Base-by-base conservation (phyloP, 805 yeast species). In the Pichia manshurica region DNA sequence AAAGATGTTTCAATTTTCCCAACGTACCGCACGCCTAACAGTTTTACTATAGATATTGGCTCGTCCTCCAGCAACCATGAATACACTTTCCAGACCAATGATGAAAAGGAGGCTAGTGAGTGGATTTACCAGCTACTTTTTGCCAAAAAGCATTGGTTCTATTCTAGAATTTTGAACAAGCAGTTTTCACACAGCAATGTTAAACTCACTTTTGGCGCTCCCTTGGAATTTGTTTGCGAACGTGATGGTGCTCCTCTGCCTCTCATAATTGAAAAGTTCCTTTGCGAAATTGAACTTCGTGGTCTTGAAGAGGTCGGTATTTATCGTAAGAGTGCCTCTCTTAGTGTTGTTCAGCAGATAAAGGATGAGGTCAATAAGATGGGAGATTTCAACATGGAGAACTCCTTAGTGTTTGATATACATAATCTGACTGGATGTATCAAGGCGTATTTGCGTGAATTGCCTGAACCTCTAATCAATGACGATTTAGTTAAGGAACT, bases 291-390 rank as follows among this genome's bases (percentile, higher is more conserved):
- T 53, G 98, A 91, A 63, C 66, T 72, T n/a, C 78, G 90, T 46
- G 96, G 98, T 0, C 63, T 91, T 25, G 89, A 87, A 55, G 97
- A 90, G 61, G 86, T 87, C 46, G 98, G 98, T 16, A 71, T 91
- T 13, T 91, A 91, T 63, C 79, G 98, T 62, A 78, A 77, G 52
- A 74, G 80, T 59, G 74, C 81, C 0, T 75, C 81, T 0, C 53
- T 77, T 23, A 67, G 72, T 49, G 77, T 74, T 33, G 66, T 78
- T 52, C 67, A 60, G 42, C 65, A 66, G 39, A 64, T 75, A 47
- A 74, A 69, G 53, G 59, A 65, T 1, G 67, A 66, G 45, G 74
- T 78, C 47, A 79, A 78, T 55, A 63, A 61, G 46, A 49, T 60
- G 5, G 82, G 82, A 3, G 68, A 67, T 40, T 64, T 76, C 49